Evolutionary conservation across 805 yeast species (phyloP).

Genomic region (Debaryomyces hansenii): DNA sequence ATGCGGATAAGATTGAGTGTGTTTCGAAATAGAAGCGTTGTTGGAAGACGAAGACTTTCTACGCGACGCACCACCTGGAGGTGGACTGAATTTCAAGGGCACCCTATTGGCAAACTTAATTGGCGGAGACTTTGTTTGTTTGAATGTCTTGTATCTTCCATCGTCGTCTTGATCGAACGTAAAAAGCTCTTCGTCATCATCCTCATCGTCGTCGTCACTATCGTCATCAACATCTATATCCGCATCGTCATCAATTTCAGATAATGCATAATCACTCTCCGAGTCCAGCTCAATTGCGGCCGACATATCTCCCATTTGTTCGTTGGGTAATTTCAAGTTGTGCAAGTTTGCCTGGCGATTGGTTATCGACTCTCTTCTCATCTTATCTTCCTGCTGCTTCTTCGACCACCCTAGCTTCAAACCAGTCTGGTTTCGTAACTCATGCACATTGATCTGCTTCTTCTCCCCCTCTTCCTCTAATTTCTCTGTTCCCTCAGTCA

Average conservation of each 20-base stretch:
- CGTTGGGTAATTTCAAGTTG: slow-evolving; percentile 46
- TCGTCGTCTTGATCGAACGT: slow-evolving; percentile 26
- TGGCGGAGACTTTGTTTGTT: slow-evolving; percentile 26
- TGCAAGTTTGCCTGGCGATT: slow-evolving; percentile 45
- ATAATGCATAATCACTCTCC: slow-evolving; percentile 25
- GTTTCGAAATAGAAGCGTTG: slow-evolving; percentile 15
- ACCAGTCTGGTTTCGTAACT: slow-evolving; percentile 33
- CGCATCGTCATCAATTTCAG: slow-evolving; percentile 22
- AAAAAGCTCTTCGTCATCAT: slow-evolving; percentile 19
- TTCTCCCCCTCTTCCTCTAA: slow-evolving; percentile 15
- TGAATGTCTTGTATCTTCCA: slow-evolving; percentile 8
- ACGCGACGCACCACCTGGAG: slow-evolving; percentile 23
- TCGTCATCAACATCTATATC: slow-evolving; percentile 42
- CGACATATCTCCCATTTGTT: slow-evolving; percentile 18
- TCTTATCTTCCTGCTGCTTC: slow-evolving; percentile 18
- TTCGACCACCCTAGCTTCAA: slow-evolving; percentile 41
- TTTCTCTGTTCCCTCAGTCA: slow-evolving; percentile 45
- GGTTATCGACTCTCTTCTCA: slow-evolving; percentile 54
- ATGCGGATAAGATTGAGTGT: slow-evolving; percentile 20
- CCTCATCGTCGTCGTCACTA: slow-evolving; percentile 29
- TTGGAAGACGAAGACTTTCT: slow-evolving; percentile 31
- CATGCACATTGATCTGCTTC: slow-evolving; percentile 31
- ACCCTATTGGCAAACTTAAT: slow-evolving; percentile 44
- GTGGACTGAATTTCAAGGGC: slow-evolving; percentile 38
- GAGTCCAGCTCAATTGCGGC: slow-evolving; percentile 31